phyloP scores from a whole-genome alignment of 2,329 filamentous ascomycete genomes.

The Trichoderma simmonsii region DNA sequence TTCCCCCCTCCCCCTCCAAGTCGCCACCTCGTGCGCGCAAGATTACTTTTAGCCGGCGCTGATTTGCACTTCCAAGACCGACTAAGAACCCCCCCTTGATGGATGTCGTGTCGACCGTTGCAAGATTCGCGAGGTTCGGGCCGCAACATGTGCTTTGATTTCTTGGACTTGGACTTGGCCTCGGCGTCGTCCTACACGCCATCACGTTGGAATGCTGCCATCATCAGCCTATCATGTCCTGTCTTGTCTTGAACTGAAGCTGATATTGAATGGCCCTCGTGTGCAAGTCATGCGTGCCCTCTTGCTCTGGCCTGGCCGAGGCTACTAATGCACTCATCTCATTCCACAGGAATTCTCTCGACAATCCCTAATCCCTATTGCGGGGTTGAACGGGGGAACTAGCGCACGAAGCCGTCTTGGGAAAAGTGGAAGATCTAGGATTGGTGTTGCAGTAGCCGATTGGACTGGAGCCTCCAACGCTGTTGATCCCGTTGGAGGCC shows the following conservation, averaged over 20 bases:
- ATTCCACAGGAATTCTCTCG: neutral
- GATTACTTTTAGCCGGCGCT: neutral
- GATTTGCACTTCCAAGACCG: neutral
- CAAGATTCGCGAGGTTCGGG: slow-evolving; percentile 7
- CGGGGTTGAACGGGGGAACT: neutral
- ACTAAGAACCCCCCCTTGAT: neutral
- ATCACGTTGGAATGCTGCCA: neutral
- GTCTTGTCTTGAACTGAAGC: neutral
- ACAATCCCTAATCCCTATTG: slow-evolving; percentile 7
- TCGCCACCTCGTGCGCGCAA: neutral
- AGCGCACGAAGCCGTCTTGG: slow-evolving; percentile 3
- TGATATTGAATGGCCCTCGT: neutral
- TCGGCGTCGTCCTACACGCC: neutral
- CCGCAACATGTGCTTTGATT: neutral
- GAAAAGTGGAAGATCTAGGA: slow-evolving; percentile 9
- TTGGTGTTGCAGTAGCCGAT: neutral
- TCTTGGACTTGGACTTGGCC: neutral
- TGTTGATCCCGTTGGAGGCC: slow-evolving; percentile 10
- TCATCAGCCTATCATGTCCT: neutral
- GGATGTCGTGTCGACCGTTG: neutral
- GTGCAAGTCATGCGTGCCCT: neutral
- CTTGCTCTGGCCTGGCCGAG: neutral
- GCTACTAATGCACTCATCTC: neutral
- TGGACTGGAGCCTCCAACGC: neutral
- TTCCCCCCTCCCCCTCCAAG: neutral